Base-by-base conservation (phyloP, 805 yeast genomes). In the Myxozyma melibiosi region DNA sequence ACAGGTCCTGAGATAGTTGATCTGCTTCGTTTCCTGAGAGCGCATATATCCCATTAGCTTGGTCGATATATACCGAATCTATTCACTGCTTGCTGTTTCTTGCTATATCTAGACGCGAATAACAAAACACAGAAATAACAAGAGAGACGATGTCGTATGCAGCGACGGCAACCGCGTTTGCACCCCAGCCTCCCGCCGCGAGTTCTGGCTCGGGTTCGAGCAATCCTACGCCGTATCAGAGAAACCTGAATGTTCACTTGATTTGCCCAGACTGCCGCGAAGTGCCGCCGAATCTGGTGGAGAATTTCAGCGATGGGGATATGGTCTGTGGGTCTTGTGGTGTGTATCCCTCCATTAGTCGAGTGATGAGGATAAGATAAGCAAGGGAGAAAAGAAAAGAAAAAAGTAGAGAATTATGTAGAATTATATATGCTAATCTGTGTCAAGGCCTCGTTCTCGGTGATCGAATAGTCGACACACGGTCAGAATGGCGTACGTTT, bases 321-420 rank as follows among this genome's bases (percentile, higher is more conserved):
- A 90, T 94, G 66, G 97, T 92, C n/a, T 92, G 99, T 76, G 98
- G 96, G 1, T 80, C 90, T 61, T 94, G 99, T 77, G 99, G 99
- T 57, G 51, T 22, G 62, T 57, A 27, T 27, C n/a, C 42, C 41
- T 16, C 30, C 22, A 30, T 35, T 24, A 4, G 13, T 7, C 18
- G 7, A n/a, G 11, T 47, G 30, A 18, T 33, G 5, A 16, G 40
- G 31, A 35, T 18, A 45, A 16, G 4, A 9, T 20, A 34, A 13
- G 24, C 30, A 35, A 47, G 6, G 27, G n/a, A 34, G 20, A 14
- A 14, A 31, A 18, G 27, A 45, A 6, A 31, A 11, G 27, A 13
- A 16, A 11, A 28, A n/a, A 6, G 27, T 20, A 38, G 46, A 20
- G 6, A 28, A 22, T 24, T 37, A 37, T 38, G 39, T 41, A 16